Evolutionary conservation across 129 eudicot species (phyloP).

Genomic region (Mikania micrantha): DNA sequence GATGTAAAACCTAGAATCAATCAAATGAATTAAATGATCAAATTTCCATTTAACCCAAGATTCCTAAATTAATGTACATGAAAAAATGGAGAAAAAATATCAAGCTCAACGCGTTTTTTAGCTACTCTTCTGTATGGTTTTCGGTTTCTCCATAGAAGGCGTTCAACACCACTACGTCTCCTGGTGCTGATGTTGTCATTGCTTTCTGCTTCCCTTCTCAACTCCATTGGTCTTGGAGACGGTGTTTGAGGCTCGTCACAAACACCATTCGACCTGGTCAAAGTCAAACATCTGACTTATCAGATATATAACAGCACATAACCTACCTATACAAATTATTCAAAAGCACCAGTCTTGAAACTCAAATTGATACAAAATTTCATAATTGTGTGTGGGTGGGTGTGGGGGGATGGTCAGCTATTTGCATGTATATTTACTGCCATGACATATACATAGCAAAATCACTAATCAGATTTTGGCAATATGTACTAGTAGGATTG

Average conservation of each 20-base stretch:
- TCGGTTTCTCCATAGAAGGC: slow-evolving; percentile 67
- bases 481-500: neutral
- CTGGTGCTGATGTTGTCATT: slow-evolving; percentile 20
- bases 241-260: slow-evolving; percentile 91
- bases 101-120: slow-evolving; percentile 56
- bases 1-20: slow-evolving; percentile 20
- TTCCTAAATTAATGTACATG: slow-evolving; percentile 33
- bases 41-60: slow-evolving; percentile 6
- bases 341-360: neutral
- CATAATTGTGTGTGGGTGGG: too few relatives aligned
- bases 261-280: slow-evolving; percentile 47
- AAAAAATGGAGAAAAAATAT: slow-evolving; percentile 56
- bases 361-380: too few relatives aligned
- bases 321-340: neutral
- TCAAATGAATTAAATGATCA: slow-evolving; percentile 47
- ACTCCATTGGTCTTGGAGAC: slow-evolving; percentile 52
- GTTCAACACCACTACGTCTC: slow-evolving; percentile 41
- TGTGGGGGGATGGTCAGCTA: too few relatives aligned
- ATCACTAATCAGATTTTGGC: neutral
- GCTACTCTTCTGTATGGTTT: slow-evolving; percentile 87
- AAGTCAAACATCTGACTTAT: slow-evolving; percentile 13
- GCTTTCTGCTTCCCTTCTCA: slow-evolving; percentile 37
- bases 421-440: too few relatives aligned
- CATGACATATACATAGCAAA: neutral
- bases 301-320: neutral